phyloP scores from a whole-genome alignment of 2,329 filamentous ascomycete genomes.

The Aspergillus luchuensis region DNA sequence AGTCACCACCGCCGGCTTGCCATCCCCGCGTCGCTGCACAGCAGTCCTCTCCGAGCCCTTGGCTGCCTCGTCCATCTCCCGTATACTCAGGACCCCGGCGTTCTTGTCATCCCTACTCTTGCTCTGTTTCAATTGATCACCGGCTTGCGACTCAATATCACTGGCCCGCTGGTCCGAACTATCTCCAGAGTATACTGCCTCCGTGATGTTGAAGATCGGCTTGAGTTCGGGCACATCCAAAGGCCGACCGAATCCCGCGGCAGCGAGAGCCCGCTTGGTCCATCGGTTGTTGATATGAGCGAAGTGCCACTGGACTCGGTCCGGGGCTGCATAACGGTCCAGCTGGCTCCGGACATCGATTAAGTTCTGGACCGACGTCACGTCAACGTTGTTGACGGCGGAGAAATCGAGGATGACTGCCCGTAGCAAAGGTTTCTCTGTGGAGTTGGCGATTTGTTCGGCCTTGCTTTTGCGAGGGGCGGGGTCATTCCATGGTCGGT shows the following conservation, averaged over 20 bases:
- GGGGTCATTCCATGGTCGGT: constrained; percentile 93
- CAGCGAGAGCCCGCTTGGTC: constrained; percentile 85
- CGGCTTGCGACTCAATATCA: background rate
- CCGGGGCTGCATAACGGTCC: constrained; percentile 75
- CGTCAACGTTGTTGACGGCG: constrained; percentile 88
- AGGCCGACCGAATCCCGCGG: constrained; percentile 73
- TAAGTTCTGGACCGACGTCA: constrained; percentile 85
- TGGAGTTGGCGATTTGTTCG: constrained; percentile 47
- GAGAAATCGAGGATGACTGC: constrained; percentile 91
- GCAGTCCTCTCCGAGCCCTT: background rate
- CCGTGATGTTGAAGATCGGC: background rate
- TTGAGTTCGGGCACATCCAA: background rate
- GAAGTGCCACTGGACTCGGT: constrained; percentile 69
- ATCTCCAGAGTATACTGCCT: background rate
- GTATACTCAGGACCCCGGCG: background rate
- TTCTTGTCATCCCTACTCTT: background rate
- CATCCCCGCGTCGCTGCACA: background rate
- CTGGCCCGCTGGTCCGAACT: background rate
- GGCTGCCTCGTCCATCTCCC: background rate
- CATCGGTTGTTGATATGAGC: constrained; percentile 87
- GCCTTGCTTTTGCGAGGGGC: constrained; percentile 61
- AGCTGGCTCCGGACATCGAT: constrained; percentile 94
- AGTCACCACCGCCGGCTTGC: constrained; percentile 65
- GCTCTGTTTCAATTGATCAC: background rate
- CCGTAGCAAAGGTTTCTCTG: constrained; percentile 67